Conservation (phyloP, 1,284 basidiomycete species). For the Rhodotorula mucilaginosa region DNA sequence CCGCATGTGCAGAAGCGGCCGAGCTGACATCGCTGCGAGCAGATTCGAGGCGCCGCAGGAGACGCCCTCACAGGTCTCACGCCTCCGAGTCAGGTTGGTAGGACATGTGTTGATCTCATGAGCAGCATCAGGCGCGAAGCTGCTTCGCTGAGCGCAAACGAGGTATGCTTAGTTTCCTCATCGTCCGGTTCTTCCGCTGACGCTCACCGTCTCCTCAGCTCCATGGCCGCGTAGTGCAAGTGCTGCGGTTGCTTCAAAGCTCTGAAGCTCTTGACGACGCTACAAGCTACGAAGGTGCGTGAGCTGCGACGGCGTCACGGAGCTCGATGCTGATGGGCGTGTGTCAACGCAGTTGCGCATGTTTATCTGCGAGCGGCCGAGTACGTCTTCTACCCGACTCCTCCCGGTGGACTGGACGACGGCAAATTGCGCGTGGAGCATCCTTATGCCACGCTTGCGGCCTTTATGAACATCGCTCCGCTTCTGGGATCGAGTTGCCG, state of each 20-base stretch:
- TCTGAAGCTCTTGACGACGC: not conserved
- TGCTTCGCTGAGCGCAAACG: conserved; percentile 10
- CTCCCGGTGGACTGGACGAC: not conserved
- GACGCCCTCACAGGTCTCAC: conserved; percentile 37
- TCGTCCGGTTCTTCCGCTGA: not conserved
- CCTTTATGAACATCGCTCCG: conserved; percentile 27
- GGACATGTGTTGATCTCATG: conserved; percentile 7
- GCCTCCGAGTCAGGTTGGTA: conserved; percentile 15
- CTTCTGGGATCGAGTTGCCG: conserved; percentile 3
- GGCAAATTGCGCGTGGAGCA: not conserved
- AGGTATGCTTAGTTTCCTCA: conserved; percentile 11
- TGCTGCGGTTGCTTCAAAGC: conserved; percentile 21
- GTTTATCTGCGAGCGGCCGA: conserved; percentile 2
- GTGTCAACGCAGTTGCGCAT: conserved; percentile 18
- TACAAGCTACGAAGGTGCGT: conserved; percentile 6
- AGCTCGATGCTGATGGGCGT: not conserved
- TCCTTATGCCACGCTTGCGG: conserved; percentile 27
- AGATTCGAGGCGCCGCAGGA: conserved; percentile 39
- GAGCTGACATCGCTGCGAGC: not conserved
- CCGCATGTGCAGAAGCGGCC: not conserved
- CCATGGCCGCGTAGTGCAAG: conserved; percentile 30
- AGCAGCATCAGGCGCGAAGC: not conserved
- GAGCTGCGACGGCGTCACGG: too few relatives aligned
- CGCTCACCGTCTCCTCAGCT: conserved; percentile 1
- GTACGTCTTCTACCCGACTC: not conserved